A percentile compares a stretch with the other conserved stretches of the same genome.
Evolutionary conservation across 2,329 filamentous ascomycete genomes (phyloP).

Genomic region (Anthostomella pinea): DNA sequence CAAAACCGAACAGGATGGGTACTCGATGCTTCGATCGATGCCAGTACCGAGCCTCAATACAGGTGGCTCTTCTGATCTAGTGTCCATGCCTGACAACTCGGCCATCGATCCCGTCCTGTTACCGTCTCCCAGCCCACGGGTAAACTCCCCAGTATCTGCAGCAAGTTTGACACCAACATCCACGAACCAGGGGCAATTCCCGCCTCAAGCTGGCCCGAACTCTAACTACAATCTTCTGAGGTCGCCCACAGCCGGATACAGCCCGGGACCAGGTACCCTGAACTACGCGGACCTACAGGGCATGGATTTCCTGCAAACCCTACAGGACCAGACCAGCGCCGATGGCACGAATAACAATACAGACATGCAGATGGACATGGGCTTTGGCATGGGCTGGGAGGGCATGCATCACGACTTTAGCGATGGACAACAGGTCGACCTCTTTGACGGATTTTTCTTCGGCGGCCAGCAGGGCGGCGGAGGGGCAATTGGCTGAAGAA

Average conservation of each 20-base stretch:
- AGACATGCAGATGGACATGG: conserved; percentile 59
- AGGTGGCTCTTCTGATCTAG: conserved; percentile 35
- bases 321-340: conserved; percentile 33
- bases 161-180: conserved; percentile 36
- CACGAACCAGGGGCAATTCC: conserved; percentile 18
- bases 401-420: conserved; percentile 61
- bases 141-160: conserved; percentile 33
- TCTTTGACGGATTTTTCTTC: conserved; percentile 74
- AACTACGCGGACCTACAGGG: conserved; percentile 49
- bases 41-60: conserved; percentile 39
- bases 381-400: conserved; percentile 65
- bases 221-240: conserved; percentile 25
- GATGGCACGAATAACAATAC: conserved; percentile 28
- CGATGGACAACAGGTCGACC: conserved; percentile 59
- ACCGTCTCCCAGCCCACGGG: conserved; percentile 41
- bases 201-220: conserved; percentile 16
- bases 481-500: no score
- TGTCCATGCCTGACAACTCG: conserved; percentile 35
- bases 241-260: conserved; percentile 31
- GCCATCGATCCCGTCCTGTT: conserved; percentile 44
- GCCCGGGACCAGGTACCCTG: conserved; percentile 21
- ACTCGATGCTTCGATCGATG: conserved; percentile 38
- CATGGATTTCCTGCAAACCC: conserved; percentile 52
- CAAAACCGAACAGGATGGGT: conserved; percentile 39
- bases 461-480: conserved; percentile 48